These are phyloP conservation scores for Marasmius fiardii DNA, from an alignment of 1,284 basidiomycete genomes.

Conservation along the genomic window DNA sequence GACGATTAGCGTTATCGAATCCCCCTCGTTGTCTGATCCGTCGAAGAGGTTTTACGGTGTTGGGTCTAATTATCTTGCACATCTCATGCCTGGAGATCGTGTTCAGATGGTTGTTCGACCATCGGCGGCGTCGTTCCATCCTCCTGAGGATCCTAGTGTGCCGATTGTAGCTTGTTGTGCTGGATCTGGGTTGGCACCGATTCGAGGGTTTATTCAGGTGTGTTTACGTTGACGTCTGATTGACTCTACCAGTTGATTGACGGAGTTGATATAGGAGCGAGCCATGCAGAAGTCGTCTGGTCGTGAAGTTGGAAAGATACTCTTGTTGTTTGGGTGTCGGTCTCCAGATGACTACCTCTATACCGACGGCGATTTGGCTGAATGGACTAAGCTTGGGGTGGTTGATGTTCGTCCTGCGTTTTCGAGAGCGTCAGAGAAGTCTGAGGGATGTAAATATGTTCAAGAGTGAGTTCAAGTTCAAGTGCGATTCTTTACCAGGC, in stretches of 20 bases:
- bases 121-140: conserved; percentile 42
- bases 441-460: conserved; percentile 44
- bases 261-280: conserved; percentile 34
- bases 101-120: conserved; percentile 44
- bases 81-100: conserved; percentile 37
- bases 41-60: conserved; percentile 41
- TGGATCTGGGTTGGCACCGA: conserved; percentile 49
- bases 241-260: background rate
- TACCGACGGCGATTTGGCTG: conserved; percentile 35
- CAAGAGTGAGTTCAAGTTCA: conserved; percentile 43
- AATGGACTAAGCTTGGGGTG: conserved; percentile 42
- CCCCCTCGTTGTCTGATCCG: conserved; percentile 28
- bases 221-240: background rate
- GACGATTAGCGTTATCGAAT: conserved; percentile 43
- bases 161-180: conserved; percentile 50
- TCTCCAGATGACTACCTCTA: conserved; percentile 44
- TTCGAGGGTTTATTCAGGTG: conserved; percentile 44
- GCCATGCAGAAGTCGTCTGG: conserved; percentile 45
- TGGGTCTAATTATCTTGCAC: conserved; percentile 45
- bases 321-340: conserved; percentile 51
- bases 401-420: conserved; percentile 50
- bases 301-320: conserved; percentile 36
- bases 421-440: conserved; percentile 34
- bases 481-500: background rate
- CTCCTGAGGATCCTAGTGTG: conserved; percentile 37